These are phyloP conservation scores for Alternaria burnsii DNA, from an alignment of 2,329 filamentous ascomycete species.

Conservation along the genomic window DNA sequence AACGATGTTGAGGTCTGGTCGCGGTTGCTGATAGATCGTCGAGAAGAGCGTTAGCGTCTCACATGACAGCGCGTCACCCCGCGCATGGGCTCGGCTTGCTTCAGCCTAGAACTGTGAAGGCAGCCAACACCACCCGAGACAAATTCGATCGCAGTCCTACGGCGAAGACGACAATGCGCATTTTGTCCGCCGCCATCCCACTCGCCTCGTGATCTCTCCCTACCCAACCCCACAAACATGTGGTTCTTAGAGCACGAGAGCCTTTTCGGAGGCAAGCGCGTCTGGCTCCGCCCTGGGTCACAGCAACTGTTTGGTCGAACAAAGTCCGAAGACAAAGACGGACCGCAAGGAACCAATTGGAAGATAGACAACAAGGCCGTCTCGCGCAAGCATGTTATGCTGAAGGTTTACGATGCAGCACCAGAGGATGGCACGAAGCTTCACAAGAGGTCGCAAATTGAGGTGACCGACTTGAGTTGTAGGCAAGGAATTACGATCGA, in stretches of 20 bases:
- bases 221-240: conserved; percentile 46
- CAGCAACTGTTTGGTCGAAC: conserved; percentile 87
- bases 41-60: conserved; percentile 9
- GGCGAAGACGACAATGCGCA: conserved; percentile 8
- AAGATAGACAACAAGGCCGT: conserved; percentile 82
- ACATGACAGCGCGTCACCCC: conserved; percentile 20
- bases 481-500: conserved; percentile 86
- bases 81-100: conserved; percentile 3
- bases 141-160: background rate
- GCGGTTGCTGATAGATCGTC: background rate
- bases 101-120: conserved; percentile 3
- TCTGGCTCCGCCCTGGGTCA: conserved; percentile 88
- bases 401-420: conserved; percentile 72
- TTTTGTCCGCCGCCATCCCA: background rate
- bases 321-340: conserved; percentile 62
- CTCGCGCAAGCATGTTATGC: conserved; percentile 85
- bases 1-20: background rate
- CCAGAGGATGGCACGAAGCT: conserved; percentile 72
- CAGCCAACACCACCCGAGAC: background rate
- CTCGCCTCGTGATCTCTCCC: background rate
- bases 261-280: conserved; percentile 67
- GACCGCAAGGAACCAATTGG: conserved; percentile 47
- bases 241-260: conserved; percentile 65
- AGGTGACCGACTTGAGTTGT: conserved; percentile 77
- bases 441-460: conserved; percentile 72